Evolutionary conservation across 148 eudicot genomes (phyloP), one percentile per base, ranked within the genome.

Genomic region (Beta vulgaris): DNA sequence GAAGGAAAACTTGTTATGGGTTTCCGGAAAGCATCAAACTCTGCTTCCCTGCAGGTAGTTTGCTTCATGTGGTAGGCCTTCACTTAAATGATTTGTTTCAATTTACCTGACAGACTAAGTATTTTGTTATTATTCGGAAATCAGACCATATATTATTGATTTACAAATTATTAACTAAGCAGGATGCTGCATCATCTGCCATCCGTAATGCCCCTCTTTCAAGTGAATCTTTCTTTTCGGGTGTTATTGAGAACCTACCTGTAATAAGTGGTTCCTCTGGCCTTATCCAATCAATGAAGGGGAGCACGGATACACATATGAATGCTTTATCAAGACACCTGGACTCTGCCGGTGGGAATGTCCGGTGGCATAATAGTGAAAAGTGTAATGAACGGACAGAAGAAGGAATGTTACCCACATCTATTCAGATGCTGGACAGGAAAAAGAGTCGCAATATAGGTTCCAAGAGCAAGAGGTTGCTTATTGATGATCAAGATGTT

Each of bases 1-100:
- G 94, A 85, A 81, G 97, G 94, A 73, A 93, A 91, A 71, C 97
- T 93, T 79, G 85, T 93, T 62, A 91, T 93, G 92, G 98, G 98
- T 35, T 93, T 87, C 76, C 87, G 98, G 13, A 93, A 91, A 86
- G 92, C 97, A 79, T 88, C 93, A 69, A 83, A 79, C 76, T 57
- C 78, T 72, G 49, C 80, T 26, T 69, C 82, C 58, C 54, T 77
- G 48, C 91, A 93, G 90, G 89, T 88, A 84, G 57, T 31, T 77
- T 43, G 39, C 36, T 66, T 77, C 64, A 53, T 34, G 23, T 55
- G 62, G 44, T 32, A 43, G 51, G 31, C 72, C 66, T 64, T 31
- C 54, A 9, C 37, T 3, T 15, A 44, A 21, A 39, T 69, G 32
- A 53, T 58, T 37, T 57, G 46, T 46, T 15, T 77, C 43, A 65